phyloP scores from a whole-genome alignment of 164 flowering plant genomes.

The Aristolochia contorta region DNA sequence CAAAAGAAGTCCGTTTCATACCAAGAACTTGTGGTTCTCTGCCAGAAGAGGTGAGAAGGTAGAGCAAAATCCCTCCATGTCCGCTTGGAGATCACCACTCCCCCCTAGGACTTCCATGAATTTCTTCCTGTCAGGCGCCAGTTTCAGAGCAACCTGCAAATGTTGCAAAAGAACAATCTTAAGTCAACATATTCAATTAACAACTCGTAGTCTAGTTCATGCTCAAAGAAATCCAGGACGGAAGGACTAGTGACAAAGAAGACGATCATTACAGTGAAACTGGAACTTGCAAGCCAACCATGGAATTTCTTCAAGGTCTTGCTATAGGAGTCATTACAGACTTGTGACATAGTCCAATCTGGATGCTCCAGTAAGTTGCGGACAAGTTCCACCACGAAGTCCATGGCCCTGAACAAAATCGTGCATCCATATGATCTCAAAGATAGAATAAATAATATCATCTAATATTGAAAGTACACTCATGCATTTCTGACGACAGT shows the following conservation, averaged over 20 bases:
- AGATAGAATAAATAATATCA: not conserved
- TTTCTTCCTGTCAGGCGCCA: slow-evolving; percentile 94
- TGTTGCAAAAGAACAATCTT: too few relatives aligned
- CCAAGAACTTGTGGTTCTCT: slow-evolving; percentile 90
- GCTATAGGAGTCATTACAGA: slow-evolving; percentile 60
- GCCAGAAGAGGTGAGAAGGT: slow-evolving; percentile 56
- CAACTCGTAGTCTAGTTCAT: not conserved
- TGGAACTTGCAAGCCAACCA: slow-evolving; percentile 65
- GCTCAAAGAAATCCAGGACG: not conserved
- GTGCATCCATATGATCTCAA: not conserved
- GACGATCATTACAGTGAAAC: slow-evolving; percentile 22
- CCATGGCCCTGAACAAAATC: slow-evolving; percentile 48
- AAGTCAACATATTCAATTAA: too few relatives aligned
- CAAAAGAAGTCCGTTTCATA: slow-evolving; percentile 18
- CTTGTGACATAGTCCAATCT: slow-evolving; percentile 69
- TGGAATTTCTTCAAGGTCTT: slow-evolving; percentile 93
- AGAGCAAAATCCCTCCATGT: slow-evolving; percentile 63
- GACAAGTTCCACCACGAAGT: slow-evolving; percentile 58
- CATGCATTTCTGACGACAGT: too few relatives aligned
- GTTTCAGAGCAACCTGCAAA: slow-evolving; percentile 71
- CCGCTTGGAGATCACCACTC: slow-evolving; percentile 47
- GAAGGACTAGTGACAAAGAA: not conserved
- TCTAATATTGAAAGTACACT: not conserved
- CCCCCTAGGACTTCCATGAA: slow-evolving; percentile 75
- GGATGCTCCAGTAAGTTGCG: slow-evolving; percentile 40